Base-by-base conservation (phyloP, 768 basidiomycete species). In the Artomyces pyxidatus region DNA sequence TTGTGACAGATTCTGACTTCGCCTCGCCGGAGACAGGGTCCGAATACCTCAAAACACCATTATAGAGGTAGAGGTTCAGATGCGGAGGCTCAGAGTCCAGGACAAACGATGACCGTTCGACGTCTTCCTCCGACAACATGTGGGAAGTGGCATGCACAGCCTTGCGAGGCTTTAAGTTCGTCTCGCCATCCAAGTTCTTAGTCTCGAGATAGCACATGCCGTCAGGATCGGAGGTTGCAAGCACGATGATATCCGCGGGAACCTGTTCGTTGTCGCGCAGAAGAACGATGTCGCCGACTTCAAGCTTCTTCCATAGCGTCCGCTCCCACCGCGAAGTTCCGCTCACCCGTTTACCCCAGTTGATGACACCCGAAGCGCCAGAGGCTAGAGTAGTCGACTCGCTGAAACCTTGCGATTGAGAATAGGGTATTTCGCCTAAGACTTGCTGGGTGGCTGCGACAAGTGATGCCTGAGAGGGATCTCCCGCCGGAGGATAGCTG, bases 261-360 rank as follows among this genome's bases (percentile, higher is more conserved):
- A 98, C 86, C 67, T 96, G 95, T 43, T 97, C 95, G 65, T 97
- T 88, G 56, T 97, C 92, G 50, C 85, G 72, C 28, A 98, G 71
- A 7, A 97, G 70, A 26, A 98, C 89, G 19, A 97, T 68, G 61
- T 98, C 95, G n/a, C 95, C 95, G 10, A 97, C 93, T 62, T 96
- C 93, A 38, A 98, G 74, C 72, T 98, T 97, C 74, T 98, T 97
- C 95, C 95, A 98, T 1, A 98, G 70, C 12, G 95, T 98, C 48
- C 95, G 73, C 61, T 97, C 93, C 95, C 95, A 98, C 23, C 75
- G 73, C 2, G 90, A 83, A 3, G 82, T 77, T 0, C 91, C 91
- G 3, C 71, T 71, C 2, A 77, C 68, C 30, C 77, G 80, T 42
- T 80, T 80, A 41, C 69, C 72, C 78, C 83, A 92, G 62, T 95